Evolutionary conservation across 306 rosid genomes (phyloP).

Genomic region (Cicer pinnatifidum): DNA sequence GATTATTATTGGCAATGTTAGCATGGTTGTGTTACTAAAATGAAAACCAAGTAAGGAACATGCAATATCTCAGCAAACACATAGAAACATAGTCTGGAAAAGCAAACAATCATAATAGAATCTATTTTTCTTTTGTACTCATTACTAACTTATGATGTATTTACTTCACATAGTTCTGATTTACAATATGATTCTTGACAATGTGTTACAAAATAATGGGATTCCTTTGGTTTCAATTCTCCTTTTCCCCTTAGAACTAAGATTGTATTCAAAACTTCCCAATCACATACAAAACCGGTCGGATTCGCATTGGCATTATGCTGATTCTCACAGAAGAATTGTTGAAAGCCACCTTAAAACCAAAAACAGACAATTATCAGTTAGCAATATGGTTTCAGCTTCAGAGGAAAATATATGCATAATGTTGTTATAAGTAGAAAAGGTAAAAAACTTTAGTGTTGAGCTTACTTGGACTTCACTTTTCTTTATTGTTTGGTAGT

Average conservation of each 20-base stretch:
- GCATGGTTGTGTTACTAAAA: too few species aligned
- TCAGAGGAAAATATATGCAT: background rate
- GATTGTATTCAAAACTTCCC: slow-evolving; percentile 39
- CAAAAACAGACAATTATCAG: slow-evolving; percentile 10
- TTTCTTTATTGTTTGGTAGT: slow-evolving; percentile 40
- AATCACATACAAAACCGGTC: slow-evolving; percentile 12
- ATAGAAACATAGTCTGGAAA: slow-evolving; percentile 1
- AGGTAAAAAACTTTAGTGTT: background rate
- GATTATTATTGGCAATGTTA: background rate
- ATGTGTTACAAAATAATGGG: slow-evolving; percentile 32
- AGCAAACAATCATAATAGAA: slow-evolving; percentile 21
- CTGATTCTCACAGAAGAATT: slow-evolving; percentile 14
- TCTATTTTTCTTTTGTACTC: slow-evolving; percentile 26
- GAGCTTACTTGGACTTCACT: slow-evolving; percentile 55
- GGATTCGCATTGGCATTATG: slow-evolving; percentile 32
- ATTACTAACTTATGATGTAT: slow-evolving; percentile 35
- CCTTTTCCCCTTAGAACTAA: slow-evolving; percentile 37
- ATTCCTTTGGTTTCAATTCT: slow-evolving; percentile 36
- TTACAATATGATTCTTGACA: slow-evolving; percentile 39
- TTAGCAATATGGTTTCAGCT: slow-evolving; percentile 1
- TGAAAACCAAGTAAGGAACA: too few species aligned
- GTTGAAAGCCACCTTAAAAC: slow-evolving; percentile 44
- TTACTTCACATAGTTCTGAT: slow-evolving; percentile 30
- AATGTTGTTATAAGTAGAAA: background rate
- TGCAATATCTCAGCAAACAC: background rate